Evolutionary conservation across 1,139 yeast genomes (phyloP), one percentile per base, ranked within the genome.

Genomic region (Geotrichum citri-aurantii): DNA sequence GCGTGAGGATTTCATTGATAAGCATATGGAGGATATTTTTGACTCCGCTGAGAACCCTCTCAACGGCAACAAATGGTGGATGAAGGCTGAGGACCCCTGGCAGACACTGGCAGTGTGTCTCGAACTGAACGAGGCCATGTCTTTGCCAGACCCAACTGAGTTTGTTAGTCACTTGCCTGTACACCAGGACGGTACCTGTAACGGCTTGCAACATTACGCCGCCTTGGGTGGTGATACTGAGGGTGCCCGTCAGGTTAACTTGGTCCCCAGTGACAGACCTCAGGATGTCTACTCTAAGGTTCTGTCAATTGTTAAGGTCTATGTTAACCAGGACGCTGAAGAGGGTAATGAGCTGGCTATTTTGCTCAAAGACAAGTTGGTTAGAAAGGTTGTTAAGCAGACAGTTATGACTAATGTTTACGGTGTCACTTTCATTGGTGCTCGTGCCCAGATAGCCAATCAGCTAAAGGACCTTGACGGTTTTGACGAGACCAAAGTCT

Each of bases 351-450:
- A 74, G 50, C 70, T 75, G 61, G 93, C 93, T 0, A 63, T 71
- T 12, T 73, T 77, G 58, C 75, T 85, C 29, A 77, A 80, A 61
- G 89, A 86, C 57, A 81, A 83, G 64, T 81, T 93, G 62, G 81
- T 86, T 26, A 81, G 99, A 68, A 92, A 92, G 71, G 86, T 93
- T 53, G 96, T 93, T 54, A 93, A 93, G 71, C 98, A 93, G 73
- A 90, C 99, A 0, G 99, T 93, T 33, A 93, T 93, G 99, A 93
- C 99, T 1, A 92, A 91, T 68, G 99, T 93, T 50, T 93, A 95
- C 70, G 99, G 99, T 66, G 99, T 93, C 12, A 93, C 99, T 0
- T 90, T 82, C 71, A 82, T 90, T 63, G 99, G 99, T 21, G 99
- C 98, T 0, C 82, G 90, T 29, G 86, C 85, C 3, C 99, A 93